Evolutionary conservation across 805 yeast species (phyloP).

Genomic region (Saccharomyces paradoxus): DNA sequence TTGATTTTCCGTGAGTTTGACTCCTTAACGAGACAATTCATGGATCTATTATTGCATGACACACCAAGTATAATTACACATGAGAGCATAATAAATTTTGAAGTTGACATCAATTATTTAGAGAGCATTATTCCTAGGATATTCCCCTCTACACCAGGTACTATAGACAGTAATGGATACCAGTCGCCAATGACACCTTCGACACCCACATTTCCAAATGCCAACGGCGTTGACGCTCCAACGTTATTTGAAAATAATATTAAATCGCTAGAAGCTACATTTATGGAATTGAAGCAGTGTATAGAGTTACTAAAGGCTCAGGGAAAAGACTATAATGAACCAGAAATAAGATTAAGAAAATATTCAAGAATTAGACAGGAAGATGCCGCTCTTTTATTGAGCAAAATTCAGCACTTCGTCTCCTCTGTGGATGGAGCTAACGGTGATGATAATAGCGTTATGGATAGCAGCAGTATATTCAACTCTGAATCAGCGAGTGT

Average conservation of each 20-base stretch:
- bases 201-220: slow-evolving; percentile 15
- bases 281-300: slow-evolving; percentile 71
- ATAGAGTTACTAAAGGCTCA: slow-evolving; percentile 63
- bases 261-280: slow-evolving; percentile 60
- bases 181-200: slow-evolving; percentile 16
- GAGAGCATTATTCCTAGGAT: slow-evolving; percentile 41
- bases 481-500: slow-evolving; percentile 2
- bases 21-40: slow-evolving; percentile 64
- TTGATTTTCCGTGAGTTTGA: slow-evolving; percentile 85
- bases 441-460: slow-evolving; percentile 1
- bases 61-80: slow-evolving; percentile 47
- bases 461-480: not conserved
- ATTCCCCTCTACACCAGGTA: slow-evolving; percentile 24
- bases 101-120: slow-evolving; percentile 68
- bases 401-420: slow-evolving; percentile 32
- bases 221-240: slow-evolving; percentile 10
- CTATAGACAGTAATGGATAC: slow-evolving; percentile 14
- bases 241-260: slow-evolving; percentile 27
- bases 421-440: not conserved
- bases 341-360: slow-evolving; percentile 48
- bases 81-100: slow-evolving; percentile 63
- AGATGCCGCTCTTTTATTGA: slow-evolving; percentile 53
- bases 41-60: slow-evolving; percentile 47
- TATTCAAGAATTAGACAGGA: slow-evolving; percentile 71
- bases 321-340: slow-evolving; percentile 52